These are phyloP conservation scores for Penicillium alfredii DNA, from an alignment of 495 filamentous ascomycete species.

Conservation along the genomic window DNA sequence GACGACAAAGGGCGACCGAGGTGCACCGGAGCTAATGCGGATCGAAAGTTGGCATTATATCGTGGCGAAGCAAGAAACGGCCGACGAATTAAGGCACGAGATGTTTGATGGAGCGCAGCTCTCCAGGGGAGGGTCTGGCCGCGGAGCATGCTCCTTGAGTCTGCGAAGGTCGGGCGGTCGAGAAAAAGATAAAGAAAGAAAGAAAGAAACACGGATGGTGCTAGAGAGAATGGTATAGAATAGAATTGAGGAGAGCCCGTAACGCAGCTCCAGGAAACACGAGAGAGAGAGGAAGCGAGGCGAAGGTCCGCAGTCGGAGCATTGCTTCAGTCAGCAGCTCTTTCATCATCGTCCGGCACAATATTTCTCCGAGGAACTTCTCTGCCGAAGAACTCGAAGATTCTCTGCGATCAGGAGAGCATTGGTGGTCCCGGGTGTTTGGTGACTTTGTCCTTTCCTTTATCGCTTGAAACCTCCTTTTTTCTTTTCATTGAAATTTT, in stretches of 20 bases:
- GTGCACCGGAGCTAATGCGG: constrained; percentile 24
- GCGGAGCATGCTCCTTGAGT: constrained; percentile 46
- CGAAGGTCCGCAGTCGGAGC: constrained; percentile 22
- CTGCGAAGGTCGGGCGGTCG: constrained; percentile 6
- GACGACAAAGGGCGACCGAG: constrained; percentile 24
- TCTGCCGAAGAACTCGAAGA: constrained; percentile 27
- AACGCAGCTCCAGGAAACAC: constrained; percentile 14
- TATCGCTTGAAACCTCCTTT: too few species aligned
- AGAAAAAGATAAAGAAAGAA: neutral
- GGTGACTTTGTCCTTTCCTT: constrained; percentile 7
- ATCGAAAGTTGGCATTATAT: constrained; percentile 36
- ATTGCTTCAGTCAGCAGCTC: constrained; percentile 34
- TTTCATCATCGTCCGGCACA: constrained; percentile 28
- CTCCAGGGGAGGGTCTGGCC: constrained; percentile 52
- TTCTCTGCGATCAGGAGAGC: constrained; percentile 22
- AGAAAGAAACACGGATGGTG: too few species aligned
- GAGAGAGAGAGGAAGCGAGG: constrained; percentile 9
- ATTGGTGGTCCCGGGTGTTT: constrained; percentile 11
- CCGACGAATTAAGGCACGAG: constrained; percentile 32
- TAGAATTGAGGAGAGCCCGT: constrained; percentile 9
- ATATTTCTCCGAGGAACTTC: constrained; percentile 29
- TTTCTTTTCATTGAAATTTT: constrained; percentile 8
- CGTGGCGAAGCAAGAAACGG: constrained; percentile 29
- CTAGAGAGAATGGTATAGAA: constrained; percentile 3
- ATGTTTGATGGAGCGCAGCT: constrained; percentile 45